Evolutionary conservation across 2,329 filamentous ascomycete species (phyloP).

Genomic region (Penicillium janthinellum): DNA sequence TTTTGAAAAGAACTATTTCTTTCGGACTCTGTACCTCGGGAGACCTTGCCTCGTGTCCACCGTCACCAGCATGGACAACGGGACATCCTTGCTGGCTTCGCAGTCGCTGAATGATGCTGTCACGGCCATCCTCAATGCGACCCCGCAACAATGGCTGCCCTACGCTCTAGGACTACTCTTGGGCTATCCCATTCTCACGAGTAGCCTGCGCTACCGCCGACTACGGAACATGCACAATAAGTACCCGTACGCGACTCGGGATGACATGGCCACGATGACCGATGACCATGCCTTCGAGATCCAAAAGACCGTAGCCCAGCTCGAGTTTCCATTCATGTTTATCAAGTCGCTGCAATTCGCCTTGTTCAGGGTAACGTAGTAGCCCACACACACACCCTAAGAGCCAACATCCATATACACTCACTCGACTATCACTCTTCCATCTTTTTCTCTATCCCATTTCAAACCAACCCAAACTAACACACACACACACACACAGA

Average conservation of each 20-base stretch:
- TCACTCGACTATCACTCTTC: background rate
- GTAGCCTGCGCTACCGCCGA: constrained; percentile 34
- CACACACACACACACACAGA: constrained; percentile 36
- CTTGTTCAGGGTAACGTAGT: constrained; percentile 54
- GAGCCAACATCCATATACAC: background rate
- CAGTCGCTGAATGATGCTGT: constrained; percentile 6
- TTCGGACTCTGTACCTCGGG: background rate
- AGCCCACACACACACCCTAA: background rate
- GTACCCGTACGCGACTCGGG: constrained; percentile 49
- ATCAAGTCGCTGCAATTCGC: constrained; percentile 59
- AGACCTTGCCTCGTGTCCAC: background rate
- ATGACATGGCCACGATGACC: constrained; percentile 56
- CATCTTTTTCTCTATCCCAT: background rate
- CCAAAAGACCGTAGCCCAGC: constrained; percentile 46
- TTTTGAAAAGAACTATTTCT: too few species aligned
- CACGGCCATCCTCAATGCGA: constrained; percentile 4
- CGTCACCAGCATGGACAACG: constrained; percentile 11
- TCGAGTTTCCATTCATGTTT: constrained; percentile 60
- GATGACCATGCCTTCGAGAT: constrained; percentile 56
- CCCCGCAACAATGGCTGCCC: constrained; percentile 23
- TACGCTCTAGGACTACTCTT: constrained; percentile 27
- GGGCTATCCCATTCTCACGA: constrained; percentile 32
- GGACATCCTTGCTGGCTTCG: background rate
- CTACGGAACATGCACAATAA: constrained; percentile 44
- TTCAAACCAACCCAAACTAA: background rate